Evolutionary conservation across 768 basidiomycete genomes (phyloP).

Genomic region (Trametes cubensis): DNA sequence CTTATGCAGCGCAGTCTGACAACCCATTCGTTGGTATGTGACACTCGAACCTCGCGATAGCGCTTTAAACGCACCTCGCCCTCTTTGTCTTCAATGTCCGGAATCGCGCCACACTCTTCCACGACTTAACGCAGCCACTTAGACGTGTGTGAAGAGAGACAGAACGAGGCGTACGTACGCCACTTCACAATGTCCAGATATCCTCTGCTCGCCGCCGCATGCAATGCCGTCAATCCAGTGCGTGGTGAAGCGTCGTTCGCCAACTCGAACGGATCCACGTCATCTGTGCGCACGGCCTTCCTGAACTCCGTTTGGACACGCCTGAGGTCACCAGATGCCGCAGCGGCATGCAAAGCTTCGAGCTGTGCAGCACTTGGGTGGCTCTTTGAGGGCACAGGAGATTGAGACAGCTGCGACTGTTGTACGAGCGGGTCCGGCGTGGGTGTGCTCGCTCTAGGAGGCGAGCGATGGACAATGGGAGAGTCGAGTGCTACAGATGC

Average conservation of each 20-base stretch:
- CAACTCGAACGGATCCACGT: conserved; percentile 71
- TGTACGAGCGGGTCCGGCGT: conserved; percentile 22
- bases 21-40: neutral
- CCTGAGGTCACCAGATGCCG: conserved; percentile 73
- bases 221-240: conserved; percentile 80
- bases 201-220: conserved; percentile 81
- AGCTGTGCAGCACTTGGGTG: conserved; percentile 78
- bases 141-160: neutral
- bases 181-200: conserved; percentile 75
- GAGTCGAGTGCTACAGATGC: neutral
- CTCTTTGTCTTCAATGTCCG: conserved; percentile 87
- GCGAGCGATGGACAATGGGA: conserved; percentile 3
- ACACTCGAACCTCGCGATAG: neutral
- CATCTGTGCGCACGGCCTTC: conserved; percentile 58
- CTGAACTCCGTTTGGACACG: conserved; percentile 72
- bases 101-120: conserved; percentile 83
- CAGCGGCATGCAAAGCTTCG: conserved; percentile 79
- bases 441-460: conserved; percentile 17
- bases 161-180: conserved; percentile 55
- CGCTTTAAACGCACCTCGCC: conserved; percentile 64
- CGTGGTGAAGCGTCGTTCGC: conserved; percentile 82
- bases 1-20: conserved; percentile 83
- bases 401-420: conserved; percentile 16
- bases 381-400: conserved; percentile 29
- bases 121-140: conserved; percentile 53